A percentile compares a stretch with the other conserved stretches of the same genome.
Conservation (phyloP, 371 early-diverging fungal species). For the Blastocladiella emersonii region DNA sequence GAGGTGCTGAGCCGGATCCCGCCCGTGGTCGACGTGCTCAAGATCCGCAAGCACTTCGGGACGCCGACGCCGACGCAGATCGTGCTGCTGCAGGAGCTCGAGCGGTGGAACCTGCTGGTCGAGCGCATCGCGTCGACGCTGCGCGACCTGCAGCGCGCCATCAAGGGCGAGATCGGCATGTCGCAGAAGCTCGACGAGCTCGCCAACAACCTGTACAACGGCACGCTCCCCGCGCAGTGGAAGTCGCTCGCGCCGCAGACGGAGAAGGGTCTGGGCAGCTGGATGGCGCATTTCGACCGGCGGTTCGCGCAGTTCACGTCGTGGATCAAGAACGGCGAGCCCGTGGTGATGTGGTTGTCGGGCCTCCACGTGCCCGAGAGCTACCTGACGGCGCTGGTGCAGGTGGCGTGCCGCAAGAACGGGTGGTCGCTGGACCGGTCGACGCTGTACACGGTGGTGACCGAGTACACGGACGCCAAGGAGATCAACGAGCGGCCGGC, state of each 20-base stretch:
- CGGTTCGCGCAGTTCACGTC: slow-evolving; percentile 28
- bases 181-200: slow-evolving; percentile 37
- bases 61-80: slow-evolving; percentile 35
- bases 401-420: slow-evolving; percentile 38
- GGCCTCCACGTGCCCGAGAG: slow-evolving; percentile 43
- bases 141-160: slow-evolving; percentile 29
- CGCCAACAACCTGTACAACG: slow-evolving; percentile 35
- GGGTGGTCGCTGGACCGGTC: slow-evolving; percentile 45
- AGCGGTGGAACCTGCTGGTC: slow-evolving; percentile 39
- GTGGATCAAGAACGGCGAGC: slow-evolving; percentile 44
- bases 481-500: slow-evolving; percentile 32
- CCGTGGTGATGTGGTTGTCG: slow-evolving; percentile 38
- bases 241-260: slow-evolving; percentile 35
- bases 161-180: slow-evolving; percentile 48
- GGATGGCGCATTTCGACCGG: slow-evolving; percentile 40
- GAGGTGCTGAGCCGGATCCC: slow-evolving; percentile 38
- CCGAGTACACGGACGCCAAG: slow-evolving; percentile 25
- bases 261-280: slow-evolving; percentile 34
- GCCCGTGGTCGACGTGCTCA: slow-evolving; percentile 25
- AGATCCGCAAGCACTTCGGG: slow-evolving; percentile 31
- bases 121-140: slow-evolving; percentile 30
- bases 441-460: slow-evolving; percentile 42
- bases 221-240: slow-evolving; percentile 32
- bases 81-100: slow-evolving; percentile 39
- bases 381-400: slow-evolving; percentile 42